phyloP scores from a whole-genome alignment of 2,329 filamentous ascomycete genomes.

The Aaosphaeria arxii region DNA sequence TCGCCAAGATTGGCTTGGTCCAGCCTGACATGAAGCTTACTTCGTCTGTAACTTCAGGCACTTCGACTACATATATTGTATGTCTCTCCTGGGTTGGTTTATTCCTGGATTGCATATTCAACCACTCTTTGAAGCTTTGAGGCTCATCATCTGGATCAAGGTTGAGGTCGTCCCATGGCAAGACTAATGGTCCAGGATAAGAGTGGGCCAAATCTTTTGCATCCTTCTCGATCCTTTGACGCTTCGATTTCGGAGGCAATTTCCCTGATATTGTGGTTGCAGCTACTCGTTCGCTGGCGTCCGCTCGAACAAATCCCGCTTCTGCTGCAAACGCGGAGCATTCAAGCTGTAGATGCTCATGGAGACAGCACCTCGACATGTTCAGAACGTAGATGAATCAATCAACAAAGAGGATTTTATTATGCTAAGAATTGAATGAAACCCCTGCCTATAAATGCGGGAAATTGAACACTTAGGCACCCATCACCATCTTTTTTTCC shows the following conservation, averaged over 20 bases:
- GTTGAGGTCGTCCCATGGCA: constrained; percentile 59
- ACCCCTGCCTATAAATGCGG: no score
- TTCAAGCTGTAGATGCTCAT: constrained; percentile 13
- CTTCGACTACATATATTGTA: constrained; percentile 54
- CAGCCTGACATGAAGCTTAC: constrained; percentile 45
- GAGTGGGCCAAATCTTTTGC: constrained; percentile 6
- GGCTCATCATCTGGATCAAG: constrained; percentile 50
- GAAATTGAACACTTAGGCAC: no score
- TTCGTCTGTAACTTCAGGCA: constrained; percentile 41
- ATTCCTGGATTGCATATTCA: constrained; percentile 44
- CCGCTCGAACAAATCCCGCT: constrained; percentile 31
- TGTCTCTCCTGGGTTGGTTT: constrained; percentile 45
- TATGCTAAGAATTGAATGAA: no score
- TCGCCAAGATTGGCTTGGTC: constrained; percentile 28
- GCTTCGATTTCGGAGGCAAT: constrained; percentile 1
- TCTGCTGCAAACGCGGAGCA: constrained; percentile 34
- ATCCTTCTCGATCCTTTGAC: not conserved
- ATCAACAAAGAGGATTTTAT: not conserved
- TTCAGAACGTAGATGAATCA: not conserved
- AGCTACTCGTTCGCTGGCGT: constrained; percentile 18
- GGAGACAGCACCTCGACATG: constrained; percentile 1
- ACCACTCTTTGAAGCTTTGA: constrained; percentile 56
- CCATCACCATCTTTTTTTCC: no score
- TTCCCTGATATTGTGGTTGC: constrained; percentile 14
- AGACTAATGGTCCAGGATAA: constrained; percentile 59